Base-by-base conservation (phyloP, 768 basidiomycete species). In the Pisolithus marmoratus region DNA sequence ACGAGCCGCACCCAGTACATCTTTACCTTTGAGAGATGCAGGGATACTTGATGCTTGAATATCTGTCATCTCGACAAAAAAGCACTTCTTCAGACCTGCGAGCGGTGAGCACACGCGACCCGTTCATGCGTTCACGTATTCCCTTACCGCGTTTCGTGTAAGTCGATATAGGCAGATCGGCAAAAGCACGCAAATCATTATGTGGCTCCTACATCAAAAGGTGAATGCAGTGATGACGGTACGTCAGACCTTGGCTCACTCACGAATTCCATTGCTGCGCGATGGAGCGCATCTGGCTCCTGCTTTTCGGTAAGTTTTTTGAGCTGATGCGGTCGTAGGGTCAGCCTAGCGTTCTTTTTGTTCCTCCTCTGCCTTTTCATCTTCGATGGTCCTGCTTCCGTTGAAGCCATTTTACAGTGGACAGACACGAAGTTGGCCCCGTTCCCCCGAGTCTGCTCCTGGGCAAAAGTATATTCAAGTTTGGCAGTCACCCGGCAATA, bases 21-120 rank as follows among this genome's bases (percentile, higher is more conserved):
- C 85, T 44, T 76, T 76, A 7, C 81, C 80, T 59, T 80, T 82
- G 7, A 87, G 64, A 1, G 84, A 75, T 8, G 78, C 66, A 0
- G 84, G 83, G 24, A 87, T 70, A 34, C 83, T 78, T 15, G 78
- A 72, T 5, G 75, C 67, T 61, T 87, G 85, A 43, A 87, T 85
- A 51, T 92, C 87, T 0, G 94, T 96, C 80, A 93, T 92, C 20
- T 87, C 76, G 40, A 85, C 76, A 60, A 94, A 96, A 62, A 83
- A 92, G 0, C 85, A 82, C 54, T 90, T 88, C 72, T 90, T 91
- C 34, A 98, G 74, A 15, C 94, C 94, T 91, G 51, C 12, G 46
- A 49, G 19, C 57, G 46, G 24, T 37, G 52, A 46, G 3, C 4
- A 34, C 11, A 44, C 63, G 27, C 17, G 22, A 8, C 19, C 12